A percentile compares a stretch with the other conserved stretches of the same genome.
Conservation (phyloP, 805 yeast species). For the Starmerella powellii region DNA sequence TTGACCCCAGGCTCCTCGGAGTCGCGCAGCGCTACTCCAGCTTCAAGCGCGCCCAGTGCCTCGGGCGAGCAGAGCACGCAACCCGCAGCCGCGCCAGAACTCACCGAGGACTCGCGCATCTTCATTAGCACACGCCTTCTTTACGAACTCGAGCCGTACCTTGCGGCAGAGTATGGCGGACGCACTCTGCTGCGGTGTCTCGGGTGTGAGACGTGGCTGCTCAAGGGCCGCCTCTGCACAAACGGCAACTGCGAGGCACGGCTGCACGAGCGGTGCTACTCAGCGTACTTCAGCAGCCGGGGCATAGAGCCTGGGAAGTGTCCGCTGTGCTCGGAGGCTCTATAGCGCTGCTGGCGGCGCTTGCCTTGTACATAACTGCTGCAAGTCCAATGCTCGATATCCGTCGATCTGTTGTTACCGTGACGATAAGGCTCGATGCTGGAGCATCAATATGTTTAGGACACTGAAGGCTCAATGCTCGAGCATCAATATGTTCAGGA, state of each 20-base stretch:
- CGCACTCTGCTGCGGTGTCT: constrained; percentile 12
- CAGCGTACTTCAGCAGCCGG: constrained; percentile 7
- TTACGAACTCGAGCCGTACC: constrained; percentile 12
- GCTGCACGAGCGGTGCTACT: constrained; percentile 18
- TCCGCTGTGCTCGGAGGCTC: constrained; percentile 7
- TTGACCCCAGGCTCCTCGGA: too few relatives aligned
- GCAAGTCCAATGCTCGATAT: too few relatives aligned
- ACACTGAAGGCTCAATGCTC: too few relatives aligned
- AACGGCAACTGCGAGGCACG: constrained; percentile 13
- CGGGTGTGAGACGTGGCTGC: constrained; percentile 17
- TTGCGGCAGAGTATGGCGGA: constrained; percentile 10
- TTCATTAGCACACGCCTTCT: constrained; percentile 11
- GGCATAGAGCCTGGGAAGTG: constrained; percentile 8
- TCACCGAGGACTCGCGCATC: neutral
- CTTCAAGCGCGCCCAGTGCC: too few relatives aligned
- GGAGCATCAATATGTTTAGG: too few relatives aligned
- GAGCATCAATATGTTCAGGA: too few relatives aligned
- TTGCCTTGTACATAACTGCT: neutral
- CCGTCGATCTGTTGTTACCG: too few relatives aligned
- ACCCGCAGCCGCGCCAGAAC: too few relatives aligned
- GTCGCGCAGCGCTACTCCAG: too few relatives aligned
- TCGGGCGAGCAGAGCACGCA: too few relatives aligned
- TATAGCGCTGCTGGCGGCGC: neutral
- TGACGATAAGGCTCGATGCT: too few relatives aligned
- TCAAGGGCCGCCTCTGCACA: constrained; percentile 15